These are phyloP conservation scores for Veloboletus limbatus DNA, from an alignment of 1,284 basidiomycete species.

Conservation along the genomic window DNA sequence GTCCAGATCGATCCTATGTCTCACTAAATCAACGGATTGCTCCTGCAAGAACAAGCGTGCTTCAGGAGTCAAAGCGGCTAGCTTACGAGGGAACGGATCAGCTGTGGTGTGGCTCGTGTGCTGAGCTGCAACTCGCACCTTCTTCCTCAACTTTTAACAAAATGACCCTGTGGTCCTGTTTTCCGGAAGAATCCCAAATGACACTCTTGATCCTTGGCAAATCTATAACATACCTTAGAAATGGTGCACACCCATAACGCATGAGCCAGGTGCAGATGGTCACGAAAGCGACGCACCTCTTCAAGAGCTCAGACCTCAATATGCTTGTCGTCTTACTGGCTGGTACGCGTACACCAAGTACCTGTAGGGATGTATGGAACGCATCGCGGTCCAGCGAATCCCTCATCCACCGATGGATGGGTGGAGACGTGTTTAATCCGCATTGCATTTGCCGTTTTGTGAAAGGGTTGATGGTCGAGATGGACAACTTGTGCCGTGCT, in stretches of 20 bases:
- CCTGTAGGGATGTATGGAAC: constrained; percentile 61
- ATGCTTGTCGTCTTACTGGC: constrained; percentile 55
- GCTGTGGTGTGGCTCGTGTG: constrained; percentile 8
- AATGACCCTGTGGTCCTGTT: constrained; percentile 52
- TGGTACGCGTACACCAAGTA: constrained; percentile 66
- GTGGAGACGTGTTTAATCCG: constrained; percentile 55
- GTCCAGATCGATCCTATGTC: constrained; percentile 60
- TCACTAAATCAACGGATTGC: constrained; percentile 53
- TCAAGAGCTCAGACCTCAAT: constrained; percentile 53
- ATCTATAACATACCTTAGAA: constrained; percentile 53
- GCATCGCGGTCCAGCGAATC: constrained; percentile 55
- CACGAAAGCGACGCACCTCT: constrained; percentile 46
- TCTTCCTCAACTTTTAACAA: constrained; percentile 56
- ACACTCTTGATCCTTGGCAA: constrained; percentile 66
- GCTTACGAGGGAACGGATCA: constrained; percentile 41
- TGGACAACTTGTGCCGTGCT: constrained; percentile 5
- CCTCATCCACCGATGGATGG: constrained; percentile 44
- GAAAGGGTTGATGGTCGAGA: constrained; percentile 5
- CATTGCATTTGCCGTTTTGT: constrained; percentile 17
- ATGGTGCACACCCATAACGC: too few species aligned
- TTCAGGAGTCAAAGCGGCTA: constrained; percentile 63
- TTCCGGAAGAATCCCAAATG: constrained; percentile 46
- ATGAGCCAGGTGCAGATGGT: background rate
- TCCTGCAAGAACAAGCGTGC: constrained; percentile 53
- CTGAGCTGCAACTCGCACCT: constrained; percentile 44